Percentiles rank a stretch among this genome's conserved stretches.
Conservation (phyloP, 2,329 filamentous ascomycete genomes). For the Capronia coronata region DNA sequence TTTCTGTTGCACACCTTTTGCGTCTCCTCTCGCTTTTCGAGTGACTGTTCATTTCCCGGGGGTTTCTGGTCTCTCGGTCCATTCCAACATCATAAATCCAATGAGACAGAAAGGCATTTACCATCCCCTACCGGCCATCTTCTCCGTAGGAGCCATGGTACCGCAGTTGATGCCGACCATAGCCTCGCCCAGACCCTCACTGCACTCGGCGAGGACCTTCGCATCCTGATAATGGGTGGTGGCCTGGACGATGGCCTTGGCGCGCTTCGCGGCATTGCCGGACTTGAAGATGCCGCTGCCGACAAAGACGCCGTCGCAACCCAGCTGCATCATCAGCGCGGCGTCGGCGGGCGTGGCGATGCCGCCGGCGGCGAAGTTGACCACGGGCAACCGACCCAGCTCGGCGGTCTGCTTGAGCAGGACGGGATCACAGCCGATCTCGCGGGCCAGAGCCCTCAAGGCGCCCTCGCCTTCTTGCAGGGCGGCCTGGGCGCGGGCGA, state of each 20-base stretch:
- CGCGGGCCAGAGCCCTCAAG: slow-evolving; percentile 70
- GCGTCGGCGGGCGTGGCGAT: slow-evolving; percentile 98
- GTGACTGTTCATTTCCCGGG: too few relatives aligned
- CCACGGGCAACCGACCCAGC: slow-evolving; percentile 81
- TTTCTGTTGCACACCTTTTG: too few relatives aligned
- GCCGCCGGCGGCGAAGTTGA: slow-evolving; percentile 97
- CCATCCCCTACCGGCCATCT: slow-evolving; percentile 80
- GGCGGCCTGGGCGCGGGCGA: slow-evolving; percentile 62
- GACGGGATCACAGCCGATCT: slow-evolving; percentile 69
- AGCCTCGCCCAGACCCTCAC: slow-evolving; percentile 84
- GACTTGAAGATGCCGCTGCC: slow-evolving; percentile 97
- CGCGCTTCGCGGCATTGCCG: slow-evolving; percentile 80
- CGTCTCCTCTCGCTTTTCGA: too few relatives aligned
- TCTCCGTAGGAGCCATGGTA: slow-evolving; percentile 69
- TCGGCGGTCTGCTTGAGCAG: slow-evolving; percentile 81
- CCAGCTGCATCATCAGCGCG: slow-evolving; percentile 97
- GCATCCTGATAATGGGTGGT: slow-evolving; percentile 85
- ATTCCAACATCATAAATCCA: too few relatives aligned
- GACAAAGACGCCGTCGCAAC: slow-evolving; percentile 96
- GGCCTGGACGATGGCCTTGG: slow-evolving; percentile 89
- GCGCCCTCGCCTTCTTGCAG: slow-evolving; percentile 56
- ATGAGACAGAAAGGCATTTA: slow-evolving; percentile 46
- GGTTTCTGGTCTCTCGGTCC: too few relatives aligned
- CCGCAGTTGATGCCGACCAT: slow-evolving; percentile 94
- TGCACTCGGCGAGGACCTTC: slow-evolving; percentile 78